Evolutionary conservation across 495 filamentous ascomycete genomes (phyloP), one percentile per base, ranked within the genome.

Genomic region (Opeltia flavorubescens): DNA sequence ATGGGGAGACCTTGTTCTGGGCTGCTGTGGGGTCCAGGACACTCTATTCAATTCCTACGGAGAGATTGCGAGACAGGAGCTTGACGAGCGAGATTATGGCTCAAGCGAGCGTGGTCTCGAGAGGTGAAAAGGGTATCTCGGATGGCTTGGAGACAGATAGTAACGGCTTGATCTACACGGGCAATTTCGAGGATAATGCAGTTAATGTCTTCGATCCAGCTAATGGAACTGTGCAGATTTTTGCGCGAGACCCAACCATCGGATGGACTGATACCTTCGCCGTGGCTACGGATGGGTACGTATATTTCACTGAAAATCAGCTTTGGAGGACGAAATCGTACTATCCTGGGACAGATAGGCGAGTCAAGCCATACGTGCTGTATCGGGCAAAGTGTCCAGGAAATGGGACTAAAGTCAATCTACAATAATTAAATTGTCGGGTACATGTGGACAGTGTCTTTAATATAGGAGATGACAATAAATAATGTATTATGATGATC

Each of bases 101-200:
- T 1, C 52, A 62, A 39, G 44, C 58, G 49, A 50, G 54, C 3
- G 55, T 63, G 2, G 43, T 52, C 15, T 61, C 49, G 23, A 53
- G 30, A 15, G 52, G 49, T 44, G 53, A 65, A 36, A 65, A 65
- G 29, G 61, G 62, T 3, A 41, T 58, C 9, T 64, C 61, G 17
- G 62, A 63, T 38, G 61, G 63, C 18, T 49, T 66, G 1, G 63
- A 66, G 42, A 62, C 63, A 4, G 61, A 65, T 52, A 62, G 41
- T 23, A 63, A 67, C 49, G 58, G 55, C 1, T 55, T 54, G 36
- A 58, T 67, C 29, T 68, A 68, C 44, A 35, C 49, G 27, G 63
- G 63, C 8, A 66, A 67, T 51, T 54, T 64, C 40, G 66, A 70
- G 53, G 54, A 63, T 24, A 63, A 68, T 44, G 59, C 55, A 0